A percentile compares a stretch with the other conserved stretches of the same genome.
Evolutionary conservation across 169 alveolate species (phyloP).

Genomic region (Eimeria praecox): DNA sequence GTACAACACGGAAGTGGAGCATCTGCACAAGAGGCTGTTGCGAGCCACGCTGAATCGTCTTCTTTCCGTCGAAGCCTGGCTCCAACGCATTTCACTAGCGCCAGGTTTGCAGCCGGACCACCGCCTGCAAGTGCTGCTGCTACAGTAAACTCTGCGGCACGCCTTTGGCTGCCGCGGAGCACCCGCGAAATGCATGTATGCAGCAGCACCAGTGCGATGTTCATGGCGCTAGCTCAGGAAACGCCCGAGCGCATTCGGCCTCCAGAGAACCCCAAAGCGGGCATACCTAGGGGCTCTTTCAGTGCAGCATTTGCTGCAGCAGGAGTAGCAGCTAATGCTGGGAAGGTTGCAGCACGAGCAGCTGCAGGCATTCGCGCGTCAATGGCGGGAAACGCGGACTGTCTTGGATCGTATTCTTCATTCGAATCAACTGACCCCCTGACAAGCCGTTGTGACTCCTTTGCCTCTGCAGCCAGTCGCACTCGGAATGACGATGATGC

Average conservation of each 20-base stretch:
- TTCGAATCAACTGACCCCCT: constrained; percentile 56
- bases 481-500: constrained; percentile 58
- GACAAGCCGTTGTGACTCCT: constrained; percentile 68
- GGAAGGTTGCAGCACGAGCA: constrained; percentile 19
- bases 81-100: constrained; percentile 27
- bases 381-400: constrained; percentile 18
- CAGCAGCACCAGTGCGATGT: constrained; percentile 61
- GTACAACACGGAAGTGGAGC: not conserved
- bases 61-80: not conserved
- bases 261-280: constrained; percentile 15
- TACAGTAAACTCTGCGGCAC: not conserved
- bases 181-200: constrained; percentile 54
- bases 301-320: constrained; percentile 50
- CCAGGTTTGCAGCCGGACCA: constrained; percentile 16
- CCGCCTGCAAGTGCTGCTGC: not conserved
- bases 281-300: not conserved
- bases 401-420: constrained; percentile 47
- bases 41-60: not conserved
- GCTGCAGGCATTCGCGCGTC: constrained; percentile 30
- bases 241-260: not conserved
- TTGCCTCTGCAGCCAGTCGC: constrained; percentile 72
- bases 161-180: constrained; percentile 64
- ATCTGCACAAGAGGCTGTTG: not conserved
- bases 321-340: constrained; percentile 40
- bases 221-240: constrained; percentile 56